Conservation (phyloP, 2,329 filamentous ascomycete genomes). For the Coniochaeta prunicola region DNA sequence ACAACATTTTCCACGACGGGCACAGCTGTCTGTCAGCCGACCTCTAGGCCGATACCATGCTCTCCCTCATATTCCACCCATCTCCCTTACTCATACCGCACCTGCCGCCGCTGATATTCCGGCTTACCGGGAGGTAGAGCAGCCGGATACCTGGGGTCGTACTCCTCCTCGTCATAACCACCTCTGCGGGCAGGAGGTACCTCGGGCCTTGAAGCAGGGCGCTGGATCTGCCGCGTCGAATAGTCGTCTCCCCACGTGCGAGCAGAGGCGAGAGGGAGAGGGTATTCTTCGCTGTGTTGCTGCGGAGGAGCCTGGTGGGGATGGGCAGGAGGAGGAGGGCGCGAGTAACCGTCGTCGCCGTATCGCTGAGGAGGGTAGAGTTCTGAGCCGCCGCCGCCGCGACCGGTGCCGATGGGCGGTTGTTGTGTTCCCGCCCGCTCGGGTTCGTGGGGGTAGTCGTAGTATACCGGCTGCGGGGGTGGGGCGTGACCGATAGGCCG, state of each 20-base stretch:
- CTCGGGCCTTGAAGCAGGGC: conserved; percentile 6
- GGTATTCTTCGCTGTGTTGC: neutral
- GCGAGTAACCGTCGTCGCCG: neutral
- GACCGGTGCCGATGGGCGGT: neutral
- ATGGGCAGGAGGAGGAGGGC: no score
- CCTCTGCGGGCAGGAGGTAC: neutral
- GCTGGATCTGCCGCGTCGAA: conserved; percentile 4
- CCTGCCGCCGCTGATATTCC: conserved; percentile 1
- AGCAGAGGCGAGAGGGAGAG: neutral
- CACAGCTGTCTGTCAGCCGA: neutral
- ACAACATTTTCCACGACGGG: neutral
- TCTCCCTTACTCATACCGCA: conserved; percentile 1
- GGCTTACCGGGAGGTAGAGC: conserved; percentile 8
- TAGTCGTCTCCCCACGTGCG: neutral
- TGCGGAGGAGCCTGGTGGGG: neutral
- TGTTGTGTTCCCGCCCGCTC: neutral
- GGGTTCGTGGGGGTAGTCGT: conserved; percentile 1
- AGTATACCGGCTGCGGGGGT: conserved; percentile 10
- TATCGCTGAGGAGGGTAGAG: neutral
- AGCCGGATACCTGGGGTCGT: conserved; percentile 34
- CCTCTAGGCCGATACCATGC: neutral
- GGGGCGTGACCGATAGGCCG: conserved; percentile 23
- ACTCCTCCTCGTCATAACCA: conserved; percentile 34
- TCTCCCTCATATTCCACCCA: neutral
- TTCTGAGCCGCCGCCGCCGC: neutral